Percentiles rank a stretch among this genome's conserved stretches.
Evolutionary conservation across 1,139 yeast species (phyloP).

Genomic region (Yamadazyma triangularis): DNA sequence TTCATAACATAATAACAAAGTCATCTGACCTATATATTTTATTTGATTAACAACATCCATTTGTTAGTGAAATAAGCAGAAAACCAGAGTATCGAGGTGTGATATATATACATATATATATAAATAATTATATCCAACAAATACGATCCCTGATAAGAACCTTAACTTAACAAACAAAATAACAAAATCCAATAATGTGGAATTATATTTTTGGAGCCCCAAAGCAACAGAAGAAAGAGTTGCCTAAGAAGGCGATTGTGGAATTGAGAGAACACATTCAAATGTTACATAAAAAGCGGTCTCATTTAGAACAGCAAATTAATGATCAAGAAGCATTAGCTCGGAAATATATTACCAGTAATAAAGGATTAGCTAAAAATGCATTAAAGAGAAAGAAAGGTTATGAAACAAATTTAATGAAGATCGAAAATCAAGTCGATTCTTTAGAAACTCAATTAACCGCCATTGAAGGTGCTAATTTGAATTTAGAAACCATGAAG

Average conservation of each 20-base stretch:
- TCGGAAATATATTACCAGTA: constrained; percentile 62
- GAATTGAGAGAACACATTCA: constrained; percentile 86
- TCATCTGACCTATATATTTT: no score
- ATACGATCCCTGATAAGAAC: not conserved
- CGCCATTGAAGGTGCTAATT: constrained; percentile 90
- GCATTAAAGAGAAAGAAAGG: constrained; percentile 88
- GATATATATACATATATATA: no score
- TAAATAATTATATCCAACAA: no score
- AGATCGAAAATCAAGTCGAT: constrained; percentile 84
- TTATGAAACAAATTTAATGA: constrained; percentile 69
- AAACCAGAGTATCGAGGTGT: no score
- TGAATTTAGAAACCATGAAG: constrained; percentile 96
- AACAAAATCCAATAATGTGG: no score
- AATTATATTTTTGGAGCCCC: constrained; percentile 71
- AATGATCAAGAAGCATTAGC: constrained; percentile 80
- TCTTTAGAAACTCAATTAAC: constrained; percentile 84
- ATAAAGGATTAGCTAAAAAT: constrained; percentile 70
- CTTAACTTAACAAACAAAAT: no score
- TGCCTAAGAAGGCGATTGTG: constrained; percentile 90
- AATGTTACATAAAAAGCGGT: constrained; percentile 78
- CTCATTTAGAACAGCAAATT: constrained; percentile 78
- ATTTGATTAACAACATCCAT: no score
- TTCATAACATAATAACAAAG: no score
- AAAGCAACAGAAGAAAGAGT: constrained; percentile 67
- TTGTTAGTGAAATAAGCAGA: no score